Conservation (phyloP, 176 grass and related monocot species). For the Aegilops longissima region DNA sequence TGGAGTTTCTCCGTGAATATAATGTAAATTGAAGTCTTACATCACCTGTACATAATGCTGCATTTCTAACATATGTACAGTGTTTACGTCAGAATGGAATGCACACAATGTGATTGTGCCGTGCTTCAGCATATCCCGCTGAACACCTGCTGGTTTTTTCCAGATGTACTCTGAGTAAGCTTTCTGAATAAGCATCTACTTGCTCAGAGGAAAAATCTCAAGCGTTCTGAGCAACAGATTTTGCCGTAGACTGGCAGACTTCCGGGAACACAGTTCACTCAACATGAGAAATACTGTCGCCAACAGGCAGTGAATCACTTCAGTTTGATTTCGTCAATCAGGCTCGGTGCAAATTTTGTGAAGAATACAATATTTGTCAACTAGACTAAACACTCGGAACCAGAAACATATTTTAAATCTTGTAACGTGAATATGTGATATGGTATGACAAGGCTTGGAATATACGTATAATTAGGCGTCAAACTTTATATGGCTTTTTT, state of each 20-base stretch:
- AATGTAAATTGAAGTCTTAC: constrained; percentile 11
- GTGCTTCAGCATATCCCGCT: background rate
- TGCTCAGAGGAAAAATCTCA: background rate
- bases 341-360: constrained; percentile 44
- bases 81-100: background rate
- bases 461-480: background rate
- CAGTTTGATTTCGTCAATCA: constrained; percentile 42
- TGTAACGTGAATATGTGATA: background rate
- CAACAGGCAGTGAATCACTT: background rate
- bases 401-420: constrained; percentile 36
- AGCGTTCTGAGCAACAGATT: background rate
- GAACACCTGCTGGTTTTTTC: background rate
- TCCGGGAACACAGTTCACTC: constrained; percentile 14
- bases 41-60: constrained; percentile 39
- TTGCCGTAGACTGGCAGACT: background rate
- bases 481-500: background rate
- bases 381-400: constrained; percentile 1
- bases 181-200: background rate
- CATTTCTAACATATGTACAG: background rate
- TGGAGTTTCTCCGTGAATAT: constrained; percentile 17
- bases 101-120: background rate
- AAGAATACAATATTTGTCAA: constrained; percentile 7
- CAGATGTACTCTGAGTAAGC: background rate
- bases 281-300: background rate
- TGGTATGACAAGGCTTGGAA: background rate